Evolutionary conservation across 352 stramenopile genomes (phyloP).

Genomic region (Globisporangium spiculum): DNA sequence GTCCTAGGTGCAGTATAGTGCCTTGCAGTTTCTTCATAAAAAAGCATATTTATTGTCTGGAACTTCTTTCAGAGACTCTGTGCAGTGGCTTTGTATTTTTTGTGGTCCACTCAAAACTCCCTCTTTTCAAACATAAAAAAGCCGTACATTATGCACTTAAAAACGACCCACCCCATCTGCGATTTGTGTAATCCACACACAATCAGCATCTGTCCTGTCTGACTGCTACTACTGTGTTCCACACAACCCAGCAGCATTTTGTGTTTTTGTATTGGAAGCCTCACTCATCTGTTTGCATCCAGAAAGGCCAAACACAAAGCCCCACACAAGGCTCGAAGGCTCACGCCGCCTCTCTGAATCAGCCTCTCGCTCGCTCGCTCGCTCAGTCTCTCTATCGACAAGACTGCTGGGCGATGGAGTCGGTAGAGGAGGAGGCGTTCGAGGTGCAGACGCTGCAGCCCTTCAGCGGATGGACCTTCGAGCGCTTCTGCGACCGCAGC

Average conservation of each 20-base stretch:
- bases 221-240: neutral
- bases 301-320: neutral
- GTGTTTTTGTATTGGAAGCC: neutral
- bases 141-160: neutral
- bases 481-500: constrained; percentile 79
- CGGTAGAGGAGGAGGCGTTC: constrained; percentile 78
- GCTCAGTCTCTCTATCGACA: neutral
- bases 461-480: constrained; percentile 76
- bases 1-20: no score
- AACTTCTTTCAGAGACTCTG: neutral
- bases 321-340: neutral
- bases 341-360: neutral
- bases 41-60: no score
- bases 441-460: constrained; percentile 83
- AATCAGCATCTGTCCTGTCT: no score
- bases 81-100: neutral
- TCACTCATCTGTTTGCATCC: neutral
- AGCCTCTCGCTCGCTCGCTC: neutral
- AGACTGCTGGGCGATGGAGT: constrained; percentile 37
- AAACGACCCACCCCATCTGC: neutral
- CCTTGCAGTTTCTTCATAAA: no score
- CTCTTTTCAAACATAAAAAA: neutral
- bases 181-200: no score
- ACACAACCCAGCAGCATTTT: neutral
- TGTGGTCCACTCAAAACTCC: no score